Conservation (phyloP, 2,329 filamentous ascomycete species). For the Aspergillus transmontanensis region DNA sequence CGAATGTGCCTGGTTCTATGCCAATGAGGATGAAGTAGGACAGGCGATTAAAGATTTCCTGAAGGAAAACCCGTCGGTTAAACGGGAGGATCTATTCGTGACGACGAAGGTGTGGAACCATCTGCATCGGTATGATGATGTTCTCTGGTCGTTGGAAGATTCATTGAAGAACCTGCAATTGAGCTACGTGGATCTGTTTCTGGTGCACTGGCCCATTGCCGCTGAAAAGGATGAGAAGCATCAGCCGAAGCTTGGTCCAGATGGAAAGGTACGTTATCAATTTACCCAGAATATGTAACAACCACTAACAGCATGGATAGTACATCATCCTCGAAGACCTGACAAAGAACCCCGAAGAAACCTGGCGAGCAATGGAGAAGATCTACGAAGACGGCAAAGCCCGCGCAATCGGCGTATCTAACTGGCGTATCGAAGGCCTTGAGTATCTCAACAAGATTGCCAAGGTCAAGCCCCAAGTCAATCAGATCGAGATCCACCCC, state of each 20-base stretch:
- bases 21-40: conserved; percentile 57
- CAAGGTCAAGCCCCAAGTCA: conserved; percentile 46
- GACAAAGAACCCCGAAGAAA: conserved; percentile 64
- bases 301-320: conserved; percentile 24
- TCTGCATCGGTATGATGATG: conserved; percentile 51
- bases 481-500: conserved; percentile 51
- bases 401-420: conserved; percentile 75
- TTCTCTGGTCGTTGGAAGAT: conserved; percentile 57
- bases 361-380: conserved; percentile 70
- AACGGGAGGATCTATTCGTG: conserved; percentile 55
- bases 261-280: conserved; percentile 47
- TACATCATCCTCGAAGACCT: conserved; percentile 66
- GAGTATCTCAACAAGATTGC: conserved; percentile 48
- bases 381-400: conserved; percentile 62
- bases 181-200: conserved; percentile 72
- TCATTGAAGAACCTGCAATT: conserved; percentile 67
- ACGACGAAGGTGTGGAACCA: conserved; percentile 58
- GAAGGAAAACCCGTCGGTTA: conserved; percentile 48
- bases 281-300: too few species aligned
- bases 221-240: conserved; percentile 51
- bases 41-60: conserved; percentile 57
- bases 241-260: conserved; percentile 52
- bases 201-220: conserved; percentile 56
- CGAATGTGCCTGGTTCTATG: conserved; percentile 60
- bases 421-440: conserved; percentile 63